Percentiles rank a stretch among this genome's conserved stretches.
Conservation (phyloP, 1,139 yeast species). For the Protomyces inouyei region DNA sequence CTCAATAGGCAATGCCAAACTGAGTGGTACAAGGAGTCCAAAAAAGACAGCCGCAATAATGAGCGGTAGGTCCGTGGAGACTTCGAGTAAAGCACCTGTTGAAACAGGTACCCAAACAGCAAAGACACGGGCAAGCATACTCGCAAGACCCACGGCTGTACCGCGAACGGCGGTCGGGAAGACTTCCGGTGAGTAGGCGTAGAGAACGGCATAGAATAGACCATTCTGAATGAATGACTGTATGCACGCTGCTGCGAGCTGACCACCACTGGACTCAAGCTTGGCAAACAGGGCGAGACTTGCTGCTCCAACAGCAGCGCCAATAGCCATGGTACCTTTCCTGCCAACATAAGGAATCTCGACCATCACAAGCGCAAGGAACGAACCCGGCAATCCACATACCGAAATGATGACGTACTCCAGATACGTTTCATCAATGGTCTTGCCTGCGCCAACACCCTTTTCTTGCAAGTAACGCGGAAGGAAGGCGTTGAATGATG, state of each 20-base stretch:
- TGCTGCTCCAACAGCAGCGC: conserved; percentile 52
- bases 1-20: not conserved
- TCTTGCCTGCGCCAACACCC: conserved; percentile 45
- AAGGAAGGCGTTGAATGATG: conserved; percentile 50
- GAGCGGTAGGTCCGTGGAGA: not conserved
- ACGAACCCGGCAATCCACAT: conserved; percentile 54
- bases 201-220: conserved; percentile 53
- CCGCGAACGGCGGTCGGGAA: conserved; percentile 54
- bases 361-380: conserved; percentile 47
- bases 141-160: conserved; percentile 54
- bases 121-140: conserved; percentile 47
- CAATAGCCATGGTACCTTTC: conserved; percentile 53
- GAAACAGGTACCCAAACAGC: conserved; percentile 38
- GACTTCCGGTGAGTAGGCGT: conserved; percentile 58
- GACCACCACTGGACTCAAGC: conserved; percentile 48
- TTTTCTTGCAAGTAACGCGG: conserved; percentile 48
- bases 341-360: conserved; percentile 47
- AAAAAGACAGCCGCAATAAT: not conserved
- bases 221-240: conserved; percentile 50
- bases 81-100: not conserved
- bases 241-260: conserved; percentile 50
- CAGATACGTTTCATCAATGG: conserved; percentile 47
- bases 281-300: conserved; percentile 56
- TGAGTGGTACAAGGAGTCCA: not conserved
- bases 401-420: conserved; percentile 51